Conservation (phyloP, 2,329 filamentous ascomycete species). For the Lojkania enalia region DNA sequence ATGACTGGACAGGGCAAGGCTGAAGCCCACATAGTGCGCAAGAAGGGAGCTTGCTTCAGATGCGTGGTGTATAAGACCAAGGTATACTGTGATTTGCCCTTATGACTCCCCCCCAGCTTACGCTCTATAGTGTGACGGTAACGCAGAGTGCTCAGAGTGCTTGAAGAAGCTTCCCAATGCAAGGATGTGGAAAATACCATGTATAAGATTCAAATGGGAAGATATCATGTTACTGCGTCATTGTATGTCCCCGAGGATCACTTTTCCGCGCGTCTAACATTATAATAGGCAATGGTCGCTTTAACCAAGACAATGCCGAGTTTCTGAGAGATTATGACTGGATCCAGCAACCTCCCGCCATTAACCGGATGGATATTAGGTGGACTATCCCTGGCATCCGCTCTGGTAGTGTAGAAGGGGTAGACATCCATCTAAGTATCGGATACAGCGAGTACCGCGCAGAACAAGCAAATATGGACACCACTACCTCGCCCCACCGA, state of each 20-base stretch:
- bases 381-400: too few species aligned
- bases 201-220: constrained; percentile 38
- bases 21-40: constrained; percentile 42
- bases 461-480: constrained; percentile 30
- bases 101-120: constrained; percentile 4
- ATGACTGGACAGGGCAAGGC: constrained; percentile 31
- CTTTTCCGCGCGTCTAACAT: constrained; percentile 12
- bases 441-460: constrained; percentile 20
- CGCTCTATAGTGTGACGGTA: constrained; percentile 34
- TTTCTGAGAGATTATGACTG: constrained; percentile 21
- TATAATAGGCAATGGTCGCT: constrained; percentile 39
- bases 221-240: constrained; percentile 37
- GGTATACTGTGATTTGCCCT: constrained; percentile 16
- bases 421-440: constrained; percentile 32
- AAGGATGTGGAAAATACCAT: constrained; percentile 36
- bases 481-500: constrained; percentile 34
- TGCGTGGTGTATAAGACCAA: constrained; percentile 42
- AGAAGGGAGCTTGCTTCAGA: constrained; percentile 37
- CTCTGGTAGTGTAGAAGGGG: too few species aligned
- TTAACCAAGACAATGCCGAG: constrained; percentile 38
- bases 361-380: too few species aligned
- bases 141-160: constrained; percentile 37
- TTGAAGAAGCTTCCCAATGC: constrained; percentile 34
- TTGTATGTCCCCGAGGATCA: constrained; percentile 16
- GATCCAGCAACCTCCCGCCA: not conserved